Percentiles rank a stretch among this genome's conserved stretches.
These are phyloP conservation scores for Lentinus brumalis DNA, from an alignment of 768 basidiomycete genomes.

Conservation along the genomic window DNA sequence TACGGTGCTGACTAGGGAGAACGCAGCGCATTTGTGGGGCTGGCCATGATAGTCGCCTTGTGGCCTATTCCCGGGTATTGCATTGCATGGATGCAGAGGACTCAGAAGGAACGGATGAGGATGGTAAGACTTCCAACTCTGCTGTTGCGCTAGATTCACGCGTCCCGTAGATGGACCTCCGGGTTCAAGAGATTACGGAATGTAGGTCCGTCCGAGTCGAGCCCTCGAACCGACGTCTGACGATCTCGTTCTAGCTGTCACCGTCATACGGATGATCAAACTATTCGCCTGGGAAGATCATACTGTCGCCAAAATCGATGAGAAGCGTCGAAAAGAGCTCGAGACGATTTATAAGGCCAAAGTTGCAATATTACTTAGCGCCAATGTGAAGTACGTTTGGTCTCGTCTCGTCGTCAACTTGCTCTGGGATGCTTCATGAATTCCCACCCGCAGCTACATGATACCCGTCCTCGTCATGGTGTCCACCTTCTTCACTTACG, in stretches of 20 bases:
- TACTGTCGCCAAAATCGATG: constrained; percentile 51
- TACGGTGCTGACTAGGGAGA: not conserved
- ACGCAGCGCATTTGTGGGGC: constrained; percentile 40
- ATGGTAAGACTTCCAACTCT: constrained; percentile 27
- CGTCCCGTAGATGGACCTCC: constrained; percentile 39
- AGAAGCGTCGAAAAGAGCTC: constrained; percentile 64
- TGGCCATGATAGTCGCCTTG: constrained; percentile 40
- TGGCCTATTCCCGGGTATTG: constrained; percentile 44
- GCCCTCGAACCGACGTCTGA: not conserved
- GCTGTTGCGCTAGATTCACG: not conserved
- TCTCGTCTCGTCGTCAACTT: not conserved
- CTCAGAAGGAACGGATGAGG: constrained; percentile 43
- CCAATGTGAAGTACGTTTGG: constrained; percentile 41
- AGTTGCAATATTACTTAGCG: constrained; percentile 49
- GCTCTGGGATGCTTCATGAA: constrained; percentile 35
- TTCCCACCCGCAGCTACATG: constrained; percentile 41
- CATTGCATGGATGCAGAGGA: constrained; percentile 33
- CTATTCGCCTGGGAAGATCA: constrained; percentile 47
- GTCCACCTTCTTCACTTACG: constrained; percentile 60
- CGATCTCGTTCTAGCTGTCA: constrained; percentile 25
- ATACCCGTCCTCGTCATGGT: constrained; percentile 69
- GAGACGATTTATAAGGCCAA: constrained; percentile 51
- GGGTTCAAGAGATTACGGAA: constrained; percentile 45
- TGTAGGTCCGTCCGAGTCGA: constrained; percentile 16
- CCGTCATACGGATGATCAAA: constrained; percentile 47